phyloP scores from a whole-genome alignment of 768 basidiomycete species.

The Hebeloma cylindrosporum region DNA sequence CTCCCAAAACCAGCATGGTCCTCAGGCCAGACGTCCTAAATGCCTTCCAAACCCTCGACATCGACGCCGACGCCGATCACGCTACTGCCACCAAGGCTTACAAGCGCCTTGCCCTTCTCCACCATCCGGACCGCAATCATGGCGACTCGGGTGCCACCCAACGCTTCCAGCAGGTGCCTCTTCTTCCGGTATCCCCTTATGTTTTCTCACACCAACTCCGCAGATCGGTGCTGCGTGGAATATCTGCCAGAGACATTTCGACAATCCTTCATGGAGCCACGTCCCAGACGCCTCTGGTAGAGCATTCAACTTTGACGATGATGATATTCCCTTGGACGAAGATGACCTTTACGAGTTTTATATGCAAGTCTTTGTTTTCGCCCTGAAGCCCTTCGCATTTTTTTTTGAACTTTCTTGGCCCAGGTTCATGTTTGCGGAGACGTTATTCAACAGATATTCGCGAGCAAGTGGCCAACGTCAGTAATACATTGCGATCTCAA shows the following conservation, averaged over 20 bases:
- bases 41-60: slow-evolving; percentile 28
- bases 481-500: slow-evolving; percentile 13
- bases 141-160: slow-evolving; percentile 31
- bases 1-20: slow-evolving; percentile 19
- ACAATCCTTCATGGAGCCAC: slow-evolving; percentile 32
- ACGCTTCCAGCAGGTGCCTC: slow-evolving; percentile 38
- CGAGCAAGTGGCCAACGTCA: slow-evolving; percentile 29
- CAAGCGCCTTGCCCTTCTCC: slow-evolving; percentile 30
- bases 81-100: slow-evolving; percentile 29
- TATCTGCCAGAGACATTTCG: slow-evolving; percentile 34
- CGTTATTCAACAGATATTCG: slow-evolving; percentile 28
- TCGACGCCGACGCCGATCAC: slow-evolving; percentile 25
- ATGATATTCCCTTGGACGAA: slow-evolving; percentile 29
- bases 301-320: slow-evolving; percentile 15
- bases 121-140: slow-evolving; percentile 36
- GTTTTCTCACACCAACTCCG: slow-evolving; percentile 20
- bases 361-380: slow-evolving; percentile 19
- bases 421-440: slow-evolving; percentile 37
- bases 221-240: slow-evolving; percentile 39
- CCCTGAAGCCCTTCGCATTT: slow-evolving; percentile 7
- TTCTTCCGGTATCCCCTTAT: slow-evolving; percentile 2
- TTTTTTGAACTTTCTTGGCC: slow-evolving; percentile 1
- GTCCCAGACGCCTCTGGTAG: slow-evolving; percentile 7
- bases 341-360: slow-evolving; percentile 33
- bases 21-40: slow-evolving; percentile 28